Evolutionary conservation across 2,329 filamentous ascomycete species (phyloP).

Genomic region (Nigrospora osmanthi): DNA sequence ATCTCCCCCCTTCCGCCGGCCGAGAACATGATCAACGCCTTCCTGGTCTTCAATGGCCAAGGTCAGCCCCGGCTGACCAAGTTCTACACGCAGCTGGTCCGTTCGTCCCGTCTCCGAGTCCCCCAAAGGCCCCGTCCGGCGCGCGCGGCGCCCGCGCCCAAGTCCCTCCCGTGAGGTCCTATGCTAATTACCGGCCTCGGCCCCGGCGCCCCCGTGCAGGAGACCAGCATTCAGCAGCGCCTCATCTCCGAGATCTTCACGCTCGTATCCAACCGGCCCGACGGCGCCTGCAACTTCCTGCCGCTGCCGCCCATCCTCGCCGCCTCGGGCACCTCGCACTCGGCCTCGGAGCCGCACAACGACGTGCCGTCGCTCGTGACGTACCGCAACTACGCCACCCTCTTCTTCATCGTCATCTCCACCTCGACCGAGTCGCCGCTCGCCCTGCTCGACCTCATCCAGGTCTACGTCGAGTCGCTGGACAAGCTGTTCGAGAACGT

Average conservation of each 20-base stretch:
- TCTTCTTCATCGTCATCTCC: conserved; percentile 97
- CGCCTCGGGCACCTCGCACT: conserved; percentile 54
- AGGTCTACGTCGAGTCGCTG: conserved; percentile 94
- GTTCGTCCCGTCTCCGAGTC: conserved; percentile 11
- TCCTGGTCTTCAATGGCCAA: conserved; percentile 97
- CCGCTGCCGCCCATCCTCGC: conserved; percentile 64
- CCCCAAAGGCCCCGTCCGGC: no score
- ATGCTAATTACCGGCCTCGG: not conserved
- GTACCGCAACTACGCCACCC: conserved; percentile 95
- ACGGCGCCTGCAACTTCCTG: conserved; percentile 95
- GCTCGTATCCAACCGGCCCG: conserved; percentile 82
- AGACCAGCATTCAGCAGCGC: conserved; percentile 93
- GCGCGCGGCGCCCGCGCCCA: no score
- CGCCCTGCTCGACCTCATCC: conserved; percentile 90
- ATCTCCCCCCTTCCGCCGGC: conserved; percentile 4
- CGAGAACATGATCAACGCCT: conserved; percentile 85
- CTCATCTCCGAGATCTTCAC: conserved; percentile 96
- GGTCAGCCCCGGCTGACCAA: conserved; percentile 95
- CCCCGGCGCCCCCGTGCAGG: conserved; percentile 56
- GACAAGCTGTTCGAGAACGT: conserved; percentile 97
- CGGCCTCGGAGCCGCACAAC: conserved; percentile 62
- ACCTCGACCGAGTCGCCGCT: conserved; percentile 94
- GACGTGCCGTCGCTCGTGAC: conserved; percentile 93
- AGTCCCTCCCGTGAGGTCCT: no score
- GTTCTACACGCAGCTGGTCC: conserved; percentile 94